Percentiles rank a stretch among this genome's conserved stretches.
Conservation (phyloP, 805 yeast genomes). For the Cephaloascus fragrans region DNA sequence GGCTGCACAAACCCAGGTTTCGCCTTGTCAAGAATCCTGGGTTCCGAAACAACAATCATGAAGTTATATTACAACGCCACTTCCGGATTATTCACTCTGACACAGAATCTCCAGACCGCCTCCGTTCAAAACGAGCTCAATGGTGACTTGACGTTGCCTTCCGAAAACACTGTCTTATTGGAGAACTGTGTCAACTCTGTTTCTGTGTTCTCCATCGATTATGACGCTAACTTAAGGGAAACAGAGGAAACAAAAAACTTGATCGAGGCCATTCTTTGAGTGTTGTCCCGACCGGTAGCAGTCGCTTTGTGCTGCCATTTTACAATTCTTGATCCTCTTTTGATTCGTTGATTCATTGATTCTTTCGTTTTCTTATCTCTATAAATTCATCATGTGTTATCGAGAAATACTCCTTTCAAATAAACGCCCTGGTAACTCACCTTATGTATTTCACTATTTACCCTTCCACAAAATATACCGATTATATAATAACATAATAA, state of each 20-base stretch:
- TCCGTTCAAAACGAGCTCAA: constrained; percentile 16
- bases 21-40: constrained; percentile 36
- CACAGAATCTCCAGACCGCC: constrained; percentile 11
- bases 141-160: constrained; percentile 36
- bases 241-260: neutral
- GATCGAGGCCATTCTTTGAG: too few species aligned
- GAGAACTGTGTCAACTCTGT: constrained; percentile 31
- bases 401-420: too few species aligned
- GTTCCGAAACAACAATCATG: constrained; percentile 21
- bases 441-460: too few species aligned
- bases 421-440: too few species aligned
- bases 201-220: constrained; percentile 38
- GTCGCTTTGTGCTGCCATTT: too few species aligned
- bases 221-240: constrained; percentile 20
- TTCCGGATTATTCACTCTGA: constrained; percentile 14
- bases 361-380: too few species aligned
- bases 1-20: constrained; percentile 32
- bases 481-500: too few species aligned
- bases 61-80: constrained; percentile 28
- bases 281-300: too few species aligned
- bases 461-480: too few species aligned
- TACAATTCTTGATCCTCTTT: too few species aligned
- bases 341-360: too few species aligned
- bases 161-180: constrained; percentile 24
- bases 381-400: too few species aligned